Percentiles rank a stretch among this genome's conserved stretches.
Evolutionary conservation across 352 stramenopile species (phyloP).

Genomic region (Halophytophthora polymorphica): DNA sequence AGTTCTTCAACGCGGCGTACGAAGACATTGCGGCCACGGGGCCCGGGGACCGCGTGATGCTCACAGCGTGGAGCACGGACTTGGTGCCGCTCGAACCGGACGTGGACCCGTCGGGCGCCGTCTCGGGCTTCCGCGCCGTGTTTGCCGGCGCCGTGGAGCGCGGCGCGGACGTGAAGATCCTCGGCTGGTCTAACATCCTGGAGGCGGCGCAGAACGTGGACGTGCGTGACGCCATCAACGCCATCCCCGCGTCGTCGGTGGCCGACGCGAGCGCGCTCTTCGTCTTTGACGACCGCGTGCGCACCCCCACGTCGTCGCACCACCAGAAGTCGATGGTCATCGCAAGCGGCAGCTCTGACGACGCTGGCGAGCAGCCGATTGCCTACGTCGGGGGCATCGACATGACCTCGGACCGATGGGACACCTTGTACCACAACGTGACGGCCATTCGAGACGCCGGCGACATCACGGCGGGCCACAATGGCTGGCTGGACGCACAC

Average conservation of each 20-base stretch:
- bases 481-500: slow-evolving; percentile 42
- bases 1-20: slow-evolving; percentile 32
- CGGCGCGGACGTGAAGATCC: slow-evolving; percentile 28
- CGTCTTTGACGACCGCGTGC: slow-evolving; percentile 40
- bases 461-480: slow-evolving; percentile 10
- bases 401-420: slow-evolving; percentile 31
- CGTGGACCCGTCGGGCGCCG: slow-evolving; percentile 6
- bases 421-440: slow-evolving; percentile 34
- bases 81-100: slow-evolving; percentile 28
- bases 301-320: slow-evolving; percentile 28
- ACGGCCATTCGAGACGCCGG: slow-evolving; percentile 12
- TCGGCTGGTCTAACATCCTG: slow-evolving; percentile 40
- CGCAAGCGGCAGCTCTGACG: neutral
- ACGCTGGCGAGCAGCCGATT: slow-evolving; percentile 4
- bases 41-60: slow-evolving; percentile 17
- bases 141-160: slow-evolving; percentile 14
- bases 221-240: slow-evolving; percentile 31
- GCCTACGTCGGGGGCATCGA: slow-evolving; percentile 35
- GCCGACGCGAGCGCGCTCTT: slow-evolving; percentile 9
- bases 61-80: slow-evolving; percentile 40
- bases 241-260: neutral
- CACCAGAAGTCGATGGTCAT: slow-evolving; percentile 44
- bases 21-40: slow-evolving; percentile 14
- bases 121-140: slow-evolving; percentile 19
- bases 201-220: slow-evolving; percentile 30